phyloP scores from a whole-genome alignment of 306 rosid species.

The Rubus parviflorus region DNA sequence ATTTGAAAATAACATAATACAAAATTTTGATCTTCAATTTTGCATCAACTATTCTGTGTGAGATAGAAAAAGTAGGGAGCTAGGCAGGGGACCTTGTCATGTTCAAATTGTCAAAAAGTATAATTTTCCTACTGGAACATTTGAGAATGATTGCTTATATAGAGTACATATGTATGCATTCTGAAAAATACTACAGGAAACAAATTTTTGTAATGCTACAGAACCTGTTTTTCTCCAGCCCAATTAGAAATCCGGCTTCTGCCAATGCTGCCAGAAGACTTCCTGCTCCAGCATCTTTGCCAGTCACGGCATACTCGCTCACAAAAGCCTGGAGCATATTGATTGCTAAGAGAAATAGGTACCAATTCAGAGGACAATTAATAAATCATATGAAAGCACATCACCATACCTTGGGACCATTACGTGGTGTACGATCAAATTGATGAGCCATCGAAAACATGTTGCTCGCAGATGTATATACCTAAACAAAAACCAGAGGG shows the following conservation, averaged over 20 bases:
- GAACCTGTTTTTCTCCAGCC: constrained; percentile 87
- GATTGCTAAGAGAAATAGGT: constrained; percentile 18
- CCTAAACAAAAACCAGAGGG: constrained; percentile 38
- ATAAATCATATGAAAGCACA: constrained; percentile 13
- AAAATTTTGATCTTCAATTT: neutral
- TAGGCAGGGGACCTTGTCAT: neutral
- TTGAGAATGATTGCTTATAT: neutral
- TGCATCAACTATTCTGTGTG: neutral
- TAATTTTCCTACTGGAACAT: neutral
- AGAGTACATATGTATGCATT: neutral
- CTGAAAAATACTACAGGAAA: neutral
- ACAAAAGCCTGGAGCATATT: constrained; percentile 73
- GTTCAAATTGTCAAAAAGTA: neutral
- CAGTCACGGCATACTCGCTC: constrained; percentile 88
- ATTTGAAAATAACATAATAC: neutral
- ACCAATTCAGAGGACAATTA: neutral
- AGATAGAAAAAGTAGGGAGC: neutral
- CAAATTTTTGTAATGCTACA: constrained; percentile 8
- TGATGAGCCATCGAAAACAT: constrained; percentile 58
- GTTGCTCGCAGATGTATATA: constrained; percentile 67
- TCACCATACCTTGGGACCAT: constrained; percentile 53
- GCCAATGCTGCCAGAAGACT: constrained; percentile 78
- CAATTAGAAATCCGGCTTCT: constrained; percentile 90
- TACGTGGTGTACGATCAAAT: constrained; percentile 56
- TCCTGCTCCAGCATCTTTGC: constrained; percentile 78